Evolutionary conservation across 768 basidiomycete species (phyloP), one percentile per base, ranked within the genome.

Genomic region (Russula virescens): DNA sequence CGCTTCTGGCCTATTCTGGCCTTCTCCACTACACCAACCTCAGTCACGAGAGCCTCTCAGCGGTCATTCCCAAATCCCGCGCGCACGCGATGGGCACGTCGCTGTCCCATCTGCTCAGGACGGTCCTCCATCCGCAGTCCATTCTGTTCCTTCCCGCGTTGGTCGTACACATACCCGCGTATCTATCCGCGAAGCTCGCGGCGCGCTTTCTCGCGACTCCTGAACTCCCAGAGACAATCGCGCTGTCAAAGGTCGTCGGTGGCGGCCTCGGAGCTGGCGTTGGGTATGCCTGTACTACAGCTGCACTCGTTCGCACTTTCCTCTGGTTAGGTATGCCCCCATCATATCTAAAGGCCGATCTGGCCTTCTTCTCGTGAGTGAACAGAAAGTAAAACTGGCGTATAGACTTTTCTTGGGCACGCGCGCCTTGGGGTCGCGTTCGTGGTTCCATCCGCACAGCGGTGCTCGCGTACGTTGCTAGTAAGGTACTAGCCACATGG

Each of bases 171-270:
- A 73, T 86, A 13, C 96, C 95, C 1, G 85, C 89, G 48, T 98
- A 98, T 74, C 75, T 86, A 65, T 84, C 93, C 76, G 88, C 85
- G 14, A 79, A 85, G 34, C 69, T 87, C 52, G 93, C 90, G 45
- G 88, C 87, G n/a, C 76, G 82, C 46, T 75, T 94, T 45, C 84
- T 83, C 47, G 81, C 88, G 68, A 84, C 91, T 65, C 92, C 96
- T 71, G 87, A 94, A 10, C 34, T 61, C 6, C 57, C 59, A 72
- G 96, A 98, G 73, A 89, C 92, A 18, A 87, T 92, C 73, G 96
- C 95, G 45, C 92, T 98, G 79, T 96, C 91, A 79, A 98, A 98
- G 79, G 85, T 96, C 48, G 86, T 89, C 10, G 87, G 96, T 68
- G 93, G 92, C 10, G 60, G 51, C 9, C 23, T 64, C n/a, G 45